Base-by-base conservation (phyloP, 148 eudicot species). In the Chenopodium formosanum region DNA sequence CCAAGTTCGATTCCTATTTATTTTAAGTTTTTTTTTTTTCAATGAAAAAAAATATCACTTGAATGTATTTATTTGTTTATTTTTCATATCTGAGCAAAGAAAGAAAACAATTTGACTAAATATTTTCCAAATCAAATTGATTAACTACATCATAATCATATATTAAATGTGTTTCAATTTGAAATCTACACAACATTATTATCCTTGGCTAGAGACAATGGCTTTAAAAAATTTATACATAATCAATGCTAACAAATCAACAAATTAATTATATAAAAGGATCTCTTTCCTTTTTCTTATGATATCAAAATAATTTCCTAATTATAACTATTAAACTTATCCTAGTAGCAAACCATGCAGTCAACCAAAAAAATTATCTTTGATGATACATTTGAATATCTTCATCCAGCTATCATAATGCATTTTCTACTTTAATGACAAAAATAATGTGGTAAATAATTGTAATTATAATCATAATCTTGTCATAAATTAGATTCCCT, bases 401-500 rank as follows among this genome's bases (percentile, higher is more conserved):
- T 70, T 22, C 56, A 58, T 23, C 70, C 31, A 46, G 25, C 23
- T 37, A 12, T 80, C 1, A 67, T 72, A 22, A 48, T 40, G 5
- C 37, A 73, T 80, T 5, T 62, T 48, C 17, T n/a, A 70, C 37
- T 63, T 32, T 34, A 62, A 63, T 20, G 50, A 76, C 79, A 62
- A 2, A 53, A 60, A 76, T 62, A 20, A 60, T 37, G 1, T 34
- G 23, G 10, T 11, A 34, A 1, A 34, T 62, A 34, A 62, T 7
- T 10, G 46, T 16, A 37, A 34, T 47, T 14, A 77, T 46, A n/a
- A 10, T 44, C 9, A 27, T 5, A 47, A 74, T 74, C 62, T 72
- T 81, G 22, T 66, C 80, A 67, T 63, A 58, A 73, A 46, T 22
- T 74, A 50, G 22, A 27, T 11, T 50, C 11, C 63, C 40, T 74